phyloP scores from a whole-genome alignment of 805 yeast species.

The Schwanniomyces vanrijiae region DNA sequence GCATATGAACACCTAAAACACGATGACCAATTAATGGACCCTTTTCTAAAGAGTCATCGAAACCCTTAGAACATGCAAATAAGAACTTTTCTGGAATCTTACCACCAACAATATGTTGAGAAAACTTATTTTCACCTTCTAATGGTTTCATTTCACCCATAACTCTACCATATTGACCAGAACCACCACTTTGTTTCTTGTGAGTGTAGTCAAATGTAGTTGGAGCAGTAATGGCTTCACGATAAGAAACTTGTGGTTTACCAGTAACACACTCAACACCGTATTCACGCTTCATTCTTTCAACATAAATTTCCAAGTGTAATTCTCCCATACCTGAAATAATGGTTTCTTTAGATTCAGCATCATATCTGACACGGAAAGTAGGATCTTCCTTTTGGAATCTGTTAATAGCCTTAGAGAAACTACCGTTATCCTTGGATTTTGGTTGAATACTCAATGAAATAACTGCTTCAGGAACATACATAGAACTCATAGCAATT shows the following conservation, averaged over 20 bases:
- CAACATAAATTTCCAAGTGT: slow-evolving; percentile 95
- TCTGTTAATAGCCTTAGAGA: slow-evolving; percentile 94
- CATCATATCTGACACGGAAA: slow-evolving; percentile 86
- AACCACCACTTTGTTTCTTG: slow-evolving; percentile 99
- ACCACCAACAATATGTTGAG: slow-evolving; percentile 93
- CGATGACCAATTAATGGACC: slow-evolving; percentile 96
- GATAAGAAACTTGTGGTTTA: slow-evolving; percentile 95
- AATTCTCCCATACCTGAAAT: slow-evolving; percentile 98
- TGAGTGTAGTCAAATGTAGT: slow-evolving; percentile 89
- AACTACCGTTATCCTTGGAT: slow-evolving; percentile 79
- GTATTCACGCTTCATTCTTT: slow-evolving; percentile 97
- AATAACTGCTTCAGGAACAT: slow-evolving; percentile 97
- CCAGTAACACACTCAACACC: slow-evolving; percentile 95
- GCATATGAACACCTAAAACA: slow-evolving; percentile 91
- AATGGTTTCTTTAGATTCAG: slow-evolving; percentile 90
- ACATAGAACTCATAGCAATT: slow-evolving; percentile 96
- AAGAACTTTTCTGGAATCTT: slow-evolving; percentile 93
- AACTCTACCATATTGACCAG: slow-evolving; percentile 98
- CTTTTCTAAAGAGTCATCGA: slow-evolving; percentile 90
- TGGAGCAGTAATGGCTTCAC: slow-evolving; percentile 80
- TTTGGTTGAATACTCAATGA: slow-evolving; percentile 89
- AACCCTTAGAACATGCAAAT: slow-evolving; percentile 92
- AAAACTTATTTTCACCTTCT: slow-evolving; percentile 71
- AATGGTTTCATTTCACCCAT: slow-evolving; percentile 75
- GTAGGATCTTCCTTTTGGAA: slow-evolving; percentile 99